Evolutionary conservation across 345 rosid genomes (phyloP).

Genomic region (Abelmoschus esculentus): DNA sequence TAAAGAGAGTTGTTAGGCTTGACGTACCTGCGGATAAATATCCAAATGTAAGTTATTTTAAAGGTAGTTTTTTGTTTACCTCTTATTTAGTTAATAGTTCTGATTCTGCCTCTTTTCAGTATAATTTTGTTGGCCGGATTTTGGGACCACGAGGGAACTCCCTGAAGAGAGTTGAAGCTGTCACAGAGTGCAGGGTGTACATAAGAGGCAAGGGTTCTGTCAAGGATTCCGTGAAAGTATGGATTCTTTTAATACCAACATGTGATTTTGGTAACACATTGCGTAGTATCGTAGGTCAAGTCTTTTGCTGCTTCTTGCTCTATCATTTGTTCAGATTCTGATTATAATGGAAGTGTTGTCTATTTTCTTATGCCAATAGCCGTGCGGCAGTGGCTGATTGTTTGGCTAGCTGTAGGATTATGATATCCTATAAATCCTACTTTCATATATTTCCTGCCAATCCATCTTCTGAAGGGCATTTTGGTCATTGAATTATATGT

Average conservation of each 20-base stretch:
- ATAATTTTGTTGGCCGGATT: slow-evolving; percentile 85
- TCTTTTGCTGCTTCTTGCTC: background rate
- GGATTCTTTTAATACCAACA: background rate
- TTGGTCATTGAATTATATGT: background rate
- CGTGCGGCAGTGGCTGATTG: background rate
- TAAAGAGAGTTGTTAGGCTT: slow-evolving; percentile 70
- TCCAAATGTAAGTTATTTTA: slow-evolving; percentile 58
- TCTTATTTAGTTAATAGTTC: slow-evolving; percentile 17
- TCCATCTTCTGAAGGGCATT: background rate
- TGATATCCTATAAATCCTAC: background rate
- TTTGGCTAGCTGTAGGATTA: background rate
- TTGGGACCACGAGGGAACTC: slow-evolving; percentile 18
- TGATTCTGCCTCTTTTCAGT: slow-evolving; percentile 43
- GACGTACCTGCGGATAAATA: slow-evolving; percentile 88
- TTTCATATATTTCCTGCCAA: no score
- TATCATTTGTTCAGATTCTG: background rate
- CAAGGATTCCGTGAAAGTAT: background rate
- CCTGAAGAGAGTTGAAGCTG: background rate
- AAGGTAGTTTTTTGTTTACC: background rate
- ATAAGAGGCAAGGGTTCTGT: background rate
- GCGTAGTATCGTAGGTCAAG: background rate
- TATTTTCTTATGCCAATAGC: background rate
- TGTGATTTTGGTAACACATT: background rate
- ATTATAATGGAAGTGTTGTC: background rate
- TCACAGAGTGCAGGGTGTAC: background rate